Base-by-base conservation (phyloP, 225 moss, liverwort and hornwort species). In the Asterella californica region DNA sequence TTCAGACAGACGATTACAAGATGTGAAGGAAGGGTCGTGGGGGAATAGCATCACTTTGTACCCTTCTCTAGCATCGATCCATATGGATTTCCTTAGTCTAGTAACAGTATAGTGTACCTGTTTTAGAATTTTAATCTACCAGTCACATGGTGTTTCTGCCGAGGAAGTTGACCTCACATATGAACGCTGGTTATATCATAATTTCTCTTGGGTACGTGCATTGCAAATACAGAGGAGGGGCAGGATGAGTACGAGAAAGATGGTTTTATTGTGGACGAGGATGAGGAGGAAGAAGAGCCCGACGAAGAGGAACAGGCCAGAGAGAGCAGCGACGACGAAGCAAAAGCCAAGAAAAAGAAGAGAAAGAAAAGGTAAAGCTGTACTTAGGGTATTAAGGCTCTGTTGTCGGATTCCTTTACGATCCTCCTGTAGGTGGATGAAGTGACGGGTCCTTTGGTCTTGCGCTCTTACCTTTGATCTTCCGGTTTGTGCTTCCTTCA, bases 201-300 rank as follows among this genome's bases (percentile, higher is more conserved):
- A 64, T 37, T 5, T 64, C 24, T 33, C 45, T 25, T 24, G 52
- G 53, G 64, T 19, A 33, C 64, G 4, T 70, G 30, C 15, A 48
- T 30, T 14, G 42, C 6, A 71, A 30, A 19, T 80, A 79, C 81
- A 89, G 91, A 91, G 88, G 89, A 97, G 84, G 96, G 90, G 5
- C 90, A 93, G 84, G 97, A 97, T 81, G 94, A 93, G 80, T 99
- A 95, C 27, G 99, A 95, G 79, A 99, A 95, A 82, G 99, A 93
- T 80, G 95, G 89, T 22, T 95, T 99, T 67, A 99, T 99, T 15
- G 99, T 95, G 3, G 93, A 94, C 29, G 93, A 90, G 84, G 95
- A 94, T 70, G 89, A 88, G 11, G 92, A 91, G 64, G 97, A 92
- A 72, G 94, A 87, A 36, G 88, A 84, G 30, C 90, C 90, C 50